These are phyloP conservation scores for Paraglomus occultum DNA, from an alignment of 192 early-diverging fungal species.

Conservation along the genomic window DNA sequence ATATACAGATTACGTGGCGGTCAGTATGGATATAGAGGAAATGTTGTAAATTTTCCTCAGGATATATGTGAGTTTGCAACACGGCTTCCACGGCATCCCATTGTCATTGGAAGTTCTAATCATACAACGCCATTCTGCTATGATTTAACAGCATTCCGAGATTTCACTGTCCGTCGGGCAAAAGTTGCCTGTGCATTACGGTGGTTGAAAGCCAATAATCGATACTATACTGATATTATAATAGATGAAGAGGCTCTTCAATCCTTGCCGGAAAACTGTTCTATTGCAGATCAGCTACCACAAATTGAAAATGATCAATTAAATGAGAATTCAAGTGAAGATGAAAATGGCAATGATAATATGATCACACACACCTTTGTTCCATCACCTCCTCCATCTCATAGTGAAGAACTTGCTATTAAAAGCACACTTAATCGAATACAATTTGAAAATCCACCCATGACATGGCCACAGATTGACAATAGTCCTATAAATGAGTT, in stretches of 20 bases:
- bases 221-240: neutral
- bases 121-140: neutral
- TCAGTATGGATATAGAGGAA: constrained; percentile 1
- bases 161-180: neutral
- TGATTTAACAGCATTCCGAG: neutral
- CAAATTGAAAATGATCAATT: neutral
- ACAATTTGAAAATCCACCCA: neutral
- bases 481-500: constrained; percentile 2
- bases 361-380: neutral
- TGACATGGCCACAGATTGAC: neutral
- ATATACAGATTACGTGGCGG: neutral
- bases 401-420: neutral
- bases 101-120: neutral
- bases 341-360: neutral
- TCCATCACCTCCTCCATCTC: neutral
- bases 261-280: neutral
- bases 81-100: neutral
- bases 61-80: neutral
- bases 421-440: neutral
- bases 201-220: neutral
- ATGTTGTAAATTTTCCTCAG: neutral
- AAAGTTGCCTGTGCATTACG: neutral
- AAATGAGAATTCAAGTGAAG: neutral
- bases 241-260: neutral
- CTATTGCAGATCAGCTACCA: neutral